A percentile compares a stretch with the other conserved stretches of the same genome.
Conservation (phyloP, 306 rosid species). For the Crataegus laevigata region DNA sequence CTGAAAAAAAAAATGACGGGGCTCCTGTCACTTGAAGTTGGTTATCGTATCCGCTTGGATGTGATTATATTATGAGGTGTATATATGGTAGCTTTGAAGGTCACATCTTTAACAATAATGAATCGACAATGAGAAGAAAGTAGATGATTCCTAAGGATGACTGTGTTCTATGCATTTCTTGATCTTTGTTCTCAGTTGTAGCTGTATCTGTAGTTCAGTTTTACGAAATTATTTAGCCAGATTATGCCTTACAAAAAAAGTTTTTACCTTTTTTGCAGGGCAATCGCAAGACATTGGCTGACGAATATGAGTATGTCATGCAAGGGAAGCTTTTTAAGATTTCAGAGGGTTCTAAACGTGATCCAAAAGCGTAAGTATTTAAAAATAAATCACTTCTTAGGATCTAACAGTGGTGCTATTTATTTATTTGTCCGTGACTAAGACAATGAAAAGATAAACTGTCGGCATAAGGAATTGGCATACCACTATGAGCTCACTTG, state of each 20-base stretch:
- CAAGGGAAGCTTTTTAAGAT: slow-evolving; percentile 80
- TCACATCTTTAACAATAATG: not conserved
- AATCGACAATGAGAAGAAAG: not conserved
- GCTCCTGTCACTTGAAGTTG: not conserved
- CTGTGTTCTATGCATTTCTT: not conserved
- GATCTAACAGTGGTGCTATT: slow-evolving; percentile 5
- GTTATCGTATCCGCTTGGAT: not conserved
- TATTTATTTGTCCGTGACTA: not conserved
- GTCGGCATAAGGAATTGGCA: not conserved
- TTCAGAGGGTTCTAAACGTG: slow-evolving; percentile 68
- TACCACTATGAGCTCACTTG: not conserved
- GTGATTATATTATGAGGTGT: not conserved
- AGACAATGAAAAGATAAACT: not conserved
- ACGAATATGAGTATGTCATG: slow-evolving; percentile 86
- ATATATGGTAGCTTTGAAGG: not conserved
- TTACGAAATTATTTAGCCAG: not conserved
- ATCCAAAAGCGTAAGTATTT: slow-evolving; percentile 56
- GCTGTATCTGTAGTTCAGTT: not conserved
- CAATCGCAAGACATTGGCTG: slow-evolving; percentile 70
- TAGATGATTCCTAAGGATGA: not conserved
- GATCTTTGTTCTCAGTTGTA: not conserved
- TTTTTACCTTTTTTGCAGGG: slow-evolving; percentile 28
- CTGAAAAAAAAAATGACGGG: not conserved
- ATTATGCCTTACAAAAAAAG: not conserved
- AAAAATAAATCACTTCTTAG: not conserved